Conservation (phyloP, 108 stramenopile genomes). For the Chaetoceros muelleri region DNA sequence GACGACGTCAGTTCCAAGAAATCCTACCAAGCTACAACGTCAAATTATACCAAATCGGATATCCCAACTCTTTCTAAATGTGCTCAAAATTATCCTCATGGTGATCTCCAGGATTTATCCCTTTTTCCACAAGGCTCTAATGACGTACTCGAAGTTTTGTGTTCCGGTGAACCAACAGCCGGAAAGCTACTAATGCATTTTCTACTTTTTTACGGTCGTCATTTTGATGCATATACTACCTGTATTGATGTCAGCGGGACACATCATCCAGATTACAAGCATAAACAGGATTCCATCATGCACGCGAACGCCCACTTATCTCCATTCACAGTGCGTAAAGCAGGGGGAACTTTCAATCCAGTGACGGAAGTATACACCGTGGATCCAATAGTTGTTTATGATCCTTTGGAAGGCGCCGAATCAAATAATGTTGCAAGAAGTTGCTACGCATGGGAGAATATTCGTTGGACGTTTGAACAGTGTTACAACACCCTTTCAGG, state of each 20-base stretch:
- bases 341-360: slow-evolving; percentile 61
- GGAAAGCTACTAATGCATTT: slow-evolving; percentile 84
- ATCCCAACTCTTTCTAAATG: background rate
- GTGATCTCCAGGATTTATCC: slow-evolving; percentile 8
- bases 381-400: slow-evolving; percentile 80
- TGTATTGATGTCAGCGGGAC: slow-evolving; percentile 68
- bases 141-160: slow-evolving; percentile 77
- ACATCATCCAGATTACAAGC: slow-evolving; percentile 23
- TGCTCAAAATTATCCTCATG: background rate
- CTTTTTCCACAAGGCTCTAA: slow-evolving; percentile 66
- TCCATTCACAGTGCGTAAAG: slow-evolving; percentile 44
- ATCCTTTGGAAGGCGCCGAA: slow-evolving; percentile 72
- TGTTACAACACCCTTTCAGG: slow-evolving; percentile 74
- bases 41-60: background rate
- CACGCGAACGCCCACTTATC: slow-evolving; percentile 15
- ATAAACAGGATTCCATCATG: slow-evolving; percentile 21
- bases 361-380: slow-evolving; percentile 76
- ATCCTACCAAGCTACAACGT: background rate
- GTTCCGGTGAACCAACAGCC: slow-evolving; percentile 69
- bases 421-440: slow-evolving; percentile 70
- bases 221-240: slow-evolving; percentile 69
- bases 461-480: slow-evolving; percentile 77
- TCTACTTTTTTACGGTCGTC: slow-evolving; percentile 73
- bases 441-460: slow-evolving; percentile 76
- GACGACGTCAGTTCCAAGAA: slow-evolving; percentile 5